These are phyloP conservation scores for Trichophyton schoenleinii DNA, from an alignment of 2,329 filamentous ascomycete genomes.

Conservation along the genomic window DNA sequence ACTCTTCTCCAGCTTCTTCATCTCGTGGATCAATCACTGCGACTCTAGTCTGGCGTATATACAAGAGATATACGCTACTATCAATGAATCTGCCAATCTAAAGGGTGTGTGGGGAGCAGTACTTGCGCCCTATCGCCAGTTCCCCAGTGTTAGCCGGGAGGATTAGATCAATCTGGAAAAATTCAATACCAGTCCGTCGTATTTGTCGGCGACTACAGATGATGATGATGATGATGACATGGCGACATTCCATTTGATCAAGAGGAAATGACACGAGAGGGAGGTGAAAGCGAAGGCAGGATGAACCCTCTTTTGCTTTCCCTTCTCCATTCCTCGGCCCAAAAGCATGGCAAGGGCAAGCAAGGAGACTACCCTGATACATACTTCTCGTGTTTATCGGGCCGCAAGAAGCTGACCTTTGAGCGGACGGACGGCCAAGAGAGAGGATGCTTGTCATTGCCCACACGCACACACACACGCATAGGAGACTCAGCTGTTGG, in stretches of 20 bases:
- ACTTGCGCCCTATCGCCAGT: neutral
- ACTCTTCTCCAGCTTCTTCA: neutral
- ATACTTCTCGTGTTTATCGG: neutral
- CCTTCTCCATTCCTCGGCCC: neutral
- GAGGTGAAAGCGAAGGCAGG: neutral
- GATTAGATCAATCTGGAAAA: neutral
- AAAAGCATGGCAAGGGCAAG: neutral
- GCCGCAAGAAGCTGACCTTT: neutral
- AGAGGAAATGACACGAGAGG: neutral
- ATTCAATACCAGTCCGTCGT: neutral
- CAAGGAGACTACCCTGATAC: neutral
- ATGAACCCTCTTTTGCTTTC: neutral
- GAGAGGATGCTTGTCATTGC: neutral
- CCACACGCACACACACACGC: neutral
- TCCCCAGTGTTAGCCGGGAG: neutral
- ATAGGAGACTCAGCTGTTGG: neutral
- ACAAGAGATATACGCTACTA: neutral
- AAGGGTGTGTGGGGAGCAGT: neutral
- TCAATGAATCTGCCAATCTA: neutral
- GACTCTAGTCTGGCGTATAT: neutral
- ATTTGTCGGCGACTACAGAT: neutral
- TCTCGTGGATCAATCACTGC: neutral
- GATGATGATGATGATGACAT: neutral
- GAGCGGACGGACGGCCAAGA: neutral
- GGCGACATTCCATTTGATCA: neutral